Conservation (phyloP, 2,329 filamentous ascomycete genomes). For the Aspergillus fischeri region DNA sequence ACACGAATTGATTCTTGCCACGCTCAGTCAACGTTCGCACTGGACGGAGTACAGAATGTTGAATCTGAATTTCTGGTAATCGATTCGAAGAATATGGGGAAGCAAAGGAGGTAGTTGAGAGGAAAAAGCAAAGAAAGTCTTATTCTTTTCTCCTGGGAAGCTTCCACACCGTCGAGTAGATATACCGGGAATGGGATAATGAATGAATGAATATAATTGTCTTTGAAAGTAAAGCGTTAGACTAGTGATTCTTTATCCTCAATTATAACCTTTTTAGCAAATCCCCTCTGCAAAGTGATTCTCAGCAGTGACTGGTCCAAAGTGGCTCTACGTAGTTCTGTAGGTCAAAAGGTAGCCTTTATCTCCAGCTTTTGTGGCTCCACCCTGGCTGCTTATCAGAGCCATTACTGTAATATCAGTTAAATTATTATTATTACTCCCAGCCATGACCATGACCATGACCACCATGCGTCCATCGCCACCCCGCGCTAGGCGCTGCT, state of each 20-base stretch:
- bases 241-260: not conserved
- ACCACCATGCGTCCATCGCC: constrained; percentile 9
- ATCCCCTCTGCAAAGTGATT: constrained; percentile 16
- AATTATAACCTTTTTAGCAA: constrained; percentile 14
- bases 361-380: constrained; percentile 17
- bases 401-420: constrained; percentile 3
- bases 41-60: not conserved
- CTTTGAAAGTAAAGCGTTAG: not conserved
- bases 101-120: not conserved
- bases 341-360: constrained; percentile 8
- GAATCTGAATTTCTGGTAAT: not conserved
- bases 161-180: not conserved
- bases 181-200: not conserved
- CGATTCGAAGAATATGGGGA: not conserved
- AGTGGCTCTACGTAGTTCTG: not conserved
- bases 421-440: no score
- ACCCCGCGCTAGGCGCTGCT: constrained; percentile 27
- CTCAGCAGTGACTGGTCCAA: not conserved
- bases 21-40: no score
- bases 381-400: constrained; percentile 38
- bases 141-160: not conserved
- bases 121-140: not conserved
- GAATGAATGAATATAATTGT: not conserved
- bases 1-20: no score
- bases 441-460: not conserved